A percentile compares a stretch with the other conserved stretches of the same genome.
phyloP scores from a whole-genome alignment of 768 basidiomycete genomes.

The Mycena polygramma region DNA sequence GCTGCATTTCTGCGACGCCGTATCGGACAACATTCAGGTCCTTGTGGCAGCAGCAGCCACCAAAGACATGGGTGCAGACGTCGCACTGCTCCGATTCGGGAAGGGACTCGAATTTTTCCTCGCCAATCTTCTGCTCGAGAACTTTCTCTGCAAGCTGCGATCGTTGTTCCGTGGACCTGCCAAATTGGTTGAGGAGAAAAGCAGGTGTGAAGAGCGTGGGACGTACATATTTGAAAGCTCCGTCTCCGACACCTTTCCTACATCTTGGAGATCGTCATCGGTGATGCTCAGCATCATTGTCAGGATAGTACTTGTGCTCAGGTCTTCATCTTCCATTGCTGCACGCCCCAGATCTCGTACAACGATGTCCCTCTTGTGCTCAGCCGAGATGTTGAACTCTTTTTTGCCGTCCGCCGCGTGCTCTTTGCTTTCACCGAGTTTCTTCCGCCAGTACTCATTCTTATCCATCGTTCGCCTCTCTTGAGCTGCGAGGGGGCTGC shows the following conservation, averaged over 20 bases:
- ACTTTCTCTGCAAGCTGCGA: background rate
- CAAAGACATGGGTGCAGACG: constrained; percentile 39
- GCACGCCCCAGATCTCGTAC: constrained; percentile 15
- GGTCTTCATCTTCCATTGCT: constrained; percentile 9
- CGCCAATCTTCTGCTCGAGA: background rate
- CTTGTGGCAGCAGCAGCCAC: constrained; percentile 48
- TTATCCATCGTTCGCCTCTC: constrained; percentile 6
- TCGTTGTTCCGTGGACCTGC: no score
- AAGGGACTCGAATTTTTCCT: background rate
- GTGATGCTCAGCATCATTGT: background rate
- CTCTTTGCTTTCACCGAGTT: constrained; percentile 20
- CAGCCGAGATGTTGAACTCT: constrained; percentile 13
- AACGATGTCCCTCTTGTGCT: constrained; percentile 23
- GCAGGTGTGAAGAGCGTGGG: background rate
- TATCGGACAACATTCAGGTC: constrained; percentile 47
- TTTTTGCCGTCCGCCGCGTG: constrained; percentile 34
- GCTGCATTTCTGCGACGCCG: constrained; percentile 22
- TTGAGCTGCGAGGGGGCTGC: constrained; percentile 9
- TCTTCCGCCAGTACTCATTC: constrained; percentile 28
- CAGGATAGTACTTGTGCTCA: background rate
- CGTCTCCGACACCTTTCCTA: background rate
- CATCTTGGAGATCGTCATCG: constrained; percentile 2
- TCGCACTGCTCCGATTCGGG: background rate
- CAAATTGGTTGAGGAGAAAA: no score
- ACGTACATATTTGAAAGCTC: constrained; percentile 3